Evolutionary conservation across 108 stramenopile genomes (phyloP).

Genomic region (Schizochytrium sp.): DNA sequence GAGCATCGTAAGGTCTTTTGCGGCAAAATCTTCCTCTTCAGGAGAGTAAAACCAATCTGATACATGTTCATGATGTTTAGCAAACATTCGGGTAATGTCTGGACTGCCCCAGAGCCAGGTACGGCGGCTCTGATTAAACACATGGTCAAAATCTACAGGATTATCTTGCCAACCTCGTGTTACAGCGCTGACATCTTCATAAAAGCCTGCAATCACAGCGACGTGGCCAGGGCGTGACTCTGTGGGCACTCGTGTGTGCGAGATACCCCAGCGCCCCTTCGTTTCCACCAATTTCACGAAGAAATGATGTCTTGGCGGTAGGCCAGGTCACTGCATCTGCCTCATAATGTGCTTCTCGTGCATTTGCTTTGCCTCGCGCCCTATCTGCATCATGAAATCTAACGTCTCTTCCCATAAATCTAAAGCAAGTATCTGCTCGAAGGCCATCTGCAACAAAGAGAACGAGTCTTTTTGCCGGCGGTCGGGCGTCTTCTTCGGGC

Average conservation of each 20-base stretch:
- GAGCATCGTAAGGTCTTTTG: constrained; percentile 47
- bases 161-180: constrained; percentile 55
- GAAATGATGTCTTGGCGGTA: constrained; percentile 5
- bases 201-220: constrained; percentile 53
- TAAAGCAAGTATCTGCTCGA: constrained; percentile 48
- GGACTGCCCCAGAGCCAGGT: constrained; percentile 60
- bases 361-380: background rate
- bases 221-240: constrained; percentile 56
- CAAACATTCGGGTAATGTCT: constrained; percentile 57
- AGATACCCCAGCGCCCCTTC: constrained; percentile 42
- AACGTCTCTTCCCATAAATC: constrained; percentile 12
- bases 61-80: constrained; percentile 44
- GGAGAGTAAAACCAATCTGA: constrained; percentile 45
- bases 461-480: constrained; percentile 1
- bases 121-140: constrained; percentile 56
- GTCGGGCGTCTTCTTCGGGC: background rate
- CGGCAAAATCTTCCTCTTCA: constrained; percentile 55
- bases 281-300: constrained; percentile 37
- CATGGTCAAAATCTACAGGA: constrained; percentile 53
- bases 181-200: constrained; percentile 58
- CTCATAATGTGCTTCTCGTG: constrained; percentile 32
- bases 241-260: constrained; percentile 46
- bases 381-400: constrained; percentile 12
- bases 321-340: constrained; percentile 45
- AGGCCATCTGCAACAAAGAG: constrained; percentile 49